Conservation (phyloP, 495 filamentous ascomycete species). For the Lasiosphaeria miniovina region DNA sequence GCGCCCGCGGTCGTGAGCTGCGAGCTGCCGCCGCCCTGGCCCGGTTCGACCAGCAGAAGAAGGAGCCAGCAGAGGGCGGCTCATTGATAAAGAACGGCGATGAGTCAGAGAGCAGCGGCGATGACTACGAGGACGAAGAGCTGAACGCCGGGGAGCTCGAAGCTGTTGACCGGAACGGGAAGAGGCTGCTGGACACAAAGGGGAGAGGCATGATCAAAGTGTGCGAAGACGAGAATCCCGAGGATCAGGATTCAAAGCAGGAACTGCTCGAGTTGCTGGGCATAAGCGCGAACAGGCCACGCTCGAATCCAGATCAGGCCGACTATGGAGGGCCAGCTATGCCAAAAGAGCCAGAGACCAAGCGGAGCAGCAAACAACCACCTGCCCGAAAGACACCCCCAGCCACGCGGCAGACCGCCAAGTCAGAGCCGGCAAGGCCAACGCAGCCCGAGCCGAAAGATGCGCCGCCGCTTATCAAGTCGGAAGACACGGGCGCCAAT, state of each 20-base stretch:
- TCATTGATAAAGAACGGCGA: constrained; percentile 34
- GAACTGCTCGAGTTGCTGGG: constrained; percentile 59
- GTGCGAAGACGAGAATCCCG: constrained; percentile 65
- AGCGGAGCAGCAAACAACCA: background rate
- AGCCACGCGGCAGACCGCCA: background rate
- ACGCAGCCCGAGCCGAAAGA: background rate
- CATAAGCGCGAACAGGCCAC: constrained; percentile 10
- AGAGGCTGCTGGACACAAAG: constrained; percentile 55
- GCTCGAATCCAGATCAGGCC: background rate
- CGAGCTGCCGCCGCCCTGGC: constrained; percentile 73
- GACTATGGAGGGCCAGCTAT: background rate
- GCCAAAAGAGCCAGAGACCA: background rate
- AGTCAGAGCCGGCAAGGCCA: background rate
- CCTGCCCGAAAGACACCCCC: background rate
- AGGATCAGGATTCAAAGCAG: constrained; percentile 55
- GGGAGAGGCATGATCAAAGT: constrained; percentile 64
- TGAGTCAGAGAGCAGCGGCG: constrained; percentile 34
- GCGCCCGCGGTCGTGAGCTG: constrained; percentile 67
- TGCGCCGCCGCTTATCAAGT: no score
- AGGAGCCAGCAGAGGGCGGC: constrained; percentile 37
- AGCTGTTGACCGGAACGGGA: constrained; percentile 57
- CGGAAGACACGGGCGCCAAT: background rate
- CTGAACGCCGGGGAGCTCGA: constrained; percentile 25
- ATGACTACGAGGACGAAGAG: constrained; percentile 41
- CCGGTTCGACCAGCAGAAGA: constrained; percentile 60